Base-by-base conservation (phyloP, 106 monocot genomes). In the Vanilla planifolia region DNA sequence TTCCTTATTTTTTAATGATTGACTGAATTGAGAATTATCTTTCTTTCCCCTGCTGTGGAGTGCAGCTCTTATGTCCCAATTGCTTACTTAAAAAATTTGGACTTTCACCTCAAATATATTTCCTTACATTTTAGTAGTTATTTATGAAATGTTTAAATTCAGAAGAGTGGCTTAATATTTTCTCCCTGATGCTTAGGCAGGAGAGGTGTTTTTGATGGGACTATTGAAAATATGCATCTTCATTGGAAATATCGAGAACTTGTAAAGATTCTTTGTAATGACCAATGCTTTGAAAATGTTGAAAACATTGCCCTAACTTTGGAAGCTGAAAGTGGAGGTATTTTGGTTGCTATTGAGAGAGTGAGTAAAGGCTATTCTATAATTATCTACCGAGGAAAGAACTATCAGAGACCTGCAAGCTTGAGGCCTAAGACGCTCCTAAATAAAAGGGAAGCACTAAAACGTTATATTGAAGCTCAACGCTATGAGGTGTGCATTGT, bases 181-280 rank as follows among this genome's bases (percentile, higher is more conserved):
- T 24, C 13, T 51, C 35, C 35, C 55, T 35, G 0, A 33, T 75
- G 14, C 58, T 60, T 61, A 98, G 98, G 98, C 2, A 98, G 92
- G 60, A 88, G 86, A 60, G 98, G 92, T 43, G 92, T 83, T 69
- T 98, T 98, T 82, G 88, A 82, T 71, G 98, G 98, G 57, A 98
- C 98, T 8, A 74, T 98, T 55, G 98, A 98, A 75, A 98, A 98
- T 71, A 98, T 98, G 98, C 98, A 98, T 43, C 91, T 98, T 57
- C 98, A 98, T 51, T 98, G 98, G 98, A 98, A 98, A 47, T 98
- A 98, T 44, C 71, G 98, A 61, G 98, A 98, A 73, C 92, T 98
- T 59, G 88, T 98, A 24, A 98, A 98, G 43, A 73, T 98, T 69
- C 82, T 98, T 59, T 82, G 80, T 4, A 92, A 85, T 33, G 75